Percentiles rank a stretch among this genome's conserved stretches.
These are phyloP conservation scores for Termitomyces titanicus DNA, from an alignment of 768 basidiomycete genomes.

Conservation along the genomic window DNA sequence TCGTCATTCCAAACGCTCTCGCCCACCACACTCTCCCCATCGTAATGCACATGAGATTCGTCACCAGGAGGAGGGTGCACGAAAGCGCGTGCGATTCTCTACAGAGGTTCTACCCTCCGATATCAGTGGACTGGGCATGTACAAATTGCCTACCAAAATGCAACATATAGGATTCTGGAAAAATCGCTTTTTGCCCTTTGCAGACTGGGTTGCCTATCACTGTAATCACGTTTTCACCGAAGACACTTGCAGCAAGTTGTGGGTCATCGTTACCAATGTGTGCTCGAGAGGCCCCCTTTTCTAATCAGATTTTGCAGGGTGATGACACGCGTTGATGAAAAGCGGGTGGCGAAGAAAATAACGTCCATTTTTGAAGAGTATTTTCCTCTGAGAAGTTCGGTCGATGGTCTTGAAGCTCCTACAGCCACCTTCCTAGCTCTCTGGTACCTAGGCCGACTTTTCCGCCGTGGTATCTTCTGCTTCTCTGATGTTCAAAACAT, in stretches of 20 bases:
- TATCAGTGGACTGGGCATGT: neutral
- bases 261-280: neutral
- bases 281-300: neutral
- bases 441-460: slow-evolving; percentile 56
- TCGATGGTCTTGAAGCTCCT: slow-evolving; percentile 1
- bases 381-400: neutral
- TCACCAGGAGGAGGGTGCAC: neutral
- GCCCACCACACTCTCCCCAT: neutral
- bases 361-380: slow-evolving; percentile 1
- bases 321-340: neutral
- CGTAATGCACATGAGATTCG: neutral
- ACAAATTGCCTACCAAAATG: neutral
- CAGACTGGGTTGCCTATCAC: slow-evolving; percentile 9
- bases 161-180: neutral
- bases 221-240: slow-evolving; percentile 4
- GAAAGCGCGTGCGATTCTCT: slow-evolving; percentile 11
- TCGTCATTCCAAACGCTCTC: slow-evolving; percentile 9
- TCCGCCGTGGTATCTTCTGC: slow-evolving; percentile 40
- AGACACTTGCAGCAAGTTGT: neutral
- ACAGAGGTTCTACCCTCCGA: neutral
- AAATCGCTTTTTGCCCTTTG: slow-evolving; percentile 4
- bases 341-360: slow-evolving; percentile 3
- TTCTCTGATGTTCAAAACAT: slow-evolving; percentile 30
- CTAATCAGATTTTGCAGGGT: neutral
- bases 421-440: slow-evolving; percentile 46